Base-by-base conservation (phyloP, 2,329 filamentous ascomycete species). In the Passalora sequoiae region DNA sequence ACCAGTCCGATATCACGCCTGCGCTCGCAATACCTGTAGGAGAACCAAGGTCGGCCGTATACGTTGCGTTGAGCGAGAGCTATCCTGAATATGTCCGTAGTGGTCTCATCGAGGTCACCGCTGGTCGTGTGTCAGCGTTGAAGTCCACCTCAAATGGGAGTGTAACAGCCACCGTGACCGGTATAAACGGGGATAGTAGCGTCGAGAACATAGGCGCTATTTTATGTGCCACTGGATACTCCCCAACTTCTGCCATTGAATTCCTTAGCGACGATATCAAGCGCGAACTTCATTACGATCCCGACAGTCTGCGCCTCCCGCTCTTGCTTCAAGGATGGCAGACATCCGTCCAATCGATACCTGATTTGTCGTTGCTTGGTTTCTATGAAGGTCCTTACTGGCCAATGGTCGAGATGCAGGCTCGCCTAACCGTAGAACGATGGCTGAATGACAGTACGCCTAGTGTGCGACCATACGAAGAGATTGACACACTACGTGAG, bases 391-490 rank as follows among this genome's bases (percentile, higher is more conserved):
- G 84, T 0, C 86, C 86, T 0, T 92, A 87, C 61, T 94, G 87
- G 87, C 84, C 84, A 1, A 80, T 89, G 0, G 88, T 91, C 75
- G 86, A 92, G 62, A 86, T 89, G 83, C 87, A 94, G 65, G 82
- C 86, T 2, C 76, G 83, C 1, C 75, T 85, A 49, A 67, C 89
- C 4, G 73, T 81, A 0, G 63, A 74, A 9, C 61, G 78, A 8
- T 89, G 85, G 83, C 40, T 56, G 16, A 64, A 63, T 0, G 74
- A 77, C 42, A 36, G 25, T 20, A 5, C 31, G 1, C 17, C 24
- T 4, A 40, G 36, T 9, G 33, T 27, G 6, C 43, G 40, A 7
- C 42, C 49, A 3, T 58, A 56, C 30, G 60, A 63, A 61, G 63
- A 13, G 73, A 69, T 76, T 6, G 60, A 67, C 20, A 65, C 69